Evolutionary conservation across 1,139 yeast species (phyloP).

Genomic region (Yamadazyma diospyri): DNA sequence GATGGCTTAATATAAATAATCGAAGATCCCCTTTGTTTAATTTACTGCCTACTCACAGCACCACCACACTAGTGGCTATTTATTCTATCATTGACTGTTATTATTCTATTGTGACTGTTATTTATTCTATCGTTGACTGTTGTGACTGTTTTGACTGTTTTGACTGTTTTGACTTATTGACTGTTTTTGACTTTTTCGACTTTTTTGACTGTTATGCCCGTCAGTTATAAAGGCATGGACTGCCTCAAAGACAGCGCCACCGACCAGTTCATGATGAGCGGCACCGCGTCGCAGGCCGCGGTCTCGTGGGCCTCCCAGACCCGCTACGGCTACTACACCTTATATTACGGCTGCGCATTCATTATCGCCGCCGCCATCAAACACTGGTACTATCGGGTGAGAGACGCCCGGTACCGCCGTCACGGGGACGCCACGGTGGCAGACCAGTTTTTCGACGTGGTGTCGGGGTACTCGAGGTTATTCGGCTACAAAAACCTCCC

Average conservation of each 20-base stretch:
- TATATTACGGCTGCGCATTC: conserved; percentile 41
- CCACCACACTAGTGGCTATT: no score
- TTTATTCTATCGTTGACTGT: no score
- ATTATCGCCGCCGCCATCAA: conserved; percentile 39
- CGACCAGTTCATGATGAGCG: conserved; percentile 23
- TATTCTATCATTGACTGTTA: no score
- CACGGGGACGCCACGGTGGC: conserved; percentile 10
- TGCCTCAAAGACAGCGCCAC: conserved; percentile 39
- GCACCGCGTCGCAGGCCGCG: conserved; percentile 31
- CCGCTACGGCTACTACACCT: conserved; percentile 42
- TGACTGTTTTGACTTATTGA: no score
- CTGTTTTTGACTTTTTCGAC: no score
- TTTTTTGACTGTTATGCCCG: no score
- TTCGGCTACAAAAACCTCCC: conserved; percentile 52
- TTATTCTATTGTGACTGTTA: no score
- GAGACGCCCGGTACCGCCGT: conserved; percentile 29
- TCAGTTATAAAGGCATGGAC: conserved; percentile 39
- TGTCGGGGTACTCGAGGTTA: conserved; percentile 40
- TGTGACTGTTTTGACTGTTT: no score
- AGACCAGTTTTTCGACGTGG: conserved; percentile 24
- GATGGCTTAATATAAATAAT: no score
- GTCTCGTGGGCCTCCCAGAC: conserved; percentile 39
- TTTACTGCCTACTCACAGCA: no score
- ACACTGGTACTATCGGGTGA: conserved; percentile 30
- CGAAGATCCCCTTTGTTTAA: no score